Conservation (phyloP, 192 early-diverging fungal species). For the Rhizophagus prolifer region DNA sequence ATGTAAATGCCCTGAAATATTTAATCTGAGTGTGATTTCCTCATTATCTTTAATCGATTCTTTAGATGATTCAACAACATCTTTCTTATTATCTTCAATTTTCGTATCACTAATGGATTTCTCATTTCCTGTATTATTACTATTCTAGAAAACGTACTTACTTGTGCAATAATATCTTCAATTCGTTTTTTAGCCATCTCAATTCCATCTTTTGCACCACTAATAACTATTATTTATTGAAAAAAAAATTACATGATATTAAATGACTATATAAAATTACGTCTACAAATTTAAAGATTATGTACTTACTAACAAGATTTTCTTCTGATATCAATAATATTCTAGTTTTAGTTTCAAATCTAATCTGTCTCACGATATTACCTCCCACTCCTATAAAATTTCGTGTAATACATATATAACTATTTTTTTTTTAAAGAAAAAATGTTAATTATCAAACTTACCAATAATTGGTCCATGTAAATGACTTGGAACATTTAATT, state of each 20-base stretch:
- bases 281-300: neutral
- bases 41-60: too few species aligned
- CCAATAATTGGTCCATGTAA: neutral
- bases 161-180: neutral
- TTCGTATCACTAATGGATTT: too few species aligned
- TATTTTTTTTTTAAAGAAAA: too few species aligned
- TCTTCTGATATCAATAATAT: neutral
- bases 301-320: neutral
- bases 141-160: too few species aligned
- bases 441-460: neutral
- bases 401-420: too few species aligned
- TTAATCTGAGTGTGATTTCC: too few species aligned
- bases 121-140: too few species aligned
- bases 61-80: too few species aligned
- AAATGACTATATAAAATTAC: too few species aligned
- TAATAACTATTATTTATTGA: neutral
- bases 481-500: neutral
- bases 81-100: too few species aligned
- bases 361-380: neutral
- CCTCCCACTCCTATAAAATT: neutral
- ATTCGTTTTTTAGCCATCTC: neutral
- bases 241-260: too few species aligned
- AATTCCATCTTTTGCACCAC: neutral
- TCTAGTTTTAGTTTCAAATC: neutral
- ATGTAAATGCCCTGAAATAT: too few species aligned